Base-by-base conservation (phyloP, 2,329 filamentous ascomycete species). In the Paraphoma sp. region DNA sequence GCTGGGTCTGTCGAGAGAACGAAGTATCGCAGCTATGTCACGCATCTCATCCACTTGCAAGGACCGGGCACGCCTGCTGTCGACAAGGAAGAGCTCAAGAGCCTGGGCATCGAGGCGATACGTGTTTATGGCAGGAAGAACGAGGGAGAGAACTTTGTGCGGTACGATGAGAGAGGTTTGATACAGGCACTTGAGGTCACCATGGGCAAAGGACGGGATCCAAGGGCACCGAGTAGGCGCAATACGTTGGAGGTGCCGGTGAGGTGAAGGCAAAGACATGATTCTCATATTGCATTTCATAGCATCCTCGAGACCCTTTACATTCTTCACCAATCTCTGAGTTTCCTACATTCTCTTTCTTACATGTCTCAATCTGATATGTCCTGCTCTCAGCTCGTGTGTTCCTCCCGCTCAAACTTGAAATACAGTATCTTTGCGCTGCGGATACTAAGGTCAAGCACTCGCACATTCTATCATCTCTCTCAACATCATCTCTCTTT, bases 41-140 rank as follows among this genome's bases (percentile, higher is more conserved):
- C 90, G 6, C 93, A 97, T 72, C 75, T 97, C 12, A 82, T 97
- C 6, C 90, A 96, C 70, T 78, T 97, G 0, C 90, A 93, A 42
- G 89, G 88, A 0, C 83, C 86, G 0, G 85, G 84, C 0, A 87
- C 89, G 18, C 93, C 93, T 0, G 79, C 73, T 3, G 89, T 97
- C 1, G 87, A 96, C 65, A 86, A 82, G 48, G 83, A 83, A 6
- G 83, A 83, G 52, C 80, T 97, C 43, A 78, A 78, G 3, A 76
- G 78, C 16, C 74, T 93, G 60, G 93, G 93, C 0, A 91, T 98
- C 41, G 89, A 93, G 67, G 87, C 88, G 14, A 84, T 96, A 12
- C 83, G 88, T 53, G 80, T 96, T 0, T 94, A 95, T 72, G 93
- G 92, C 2, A 84, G 89, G 36, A 87, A 82, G 57, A 80, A 81